Percentiles rank a stretch among this genome's conserved stretches.
Conservation (phyloP, 345 rosid genomes). For the Draba incana region DNA sequence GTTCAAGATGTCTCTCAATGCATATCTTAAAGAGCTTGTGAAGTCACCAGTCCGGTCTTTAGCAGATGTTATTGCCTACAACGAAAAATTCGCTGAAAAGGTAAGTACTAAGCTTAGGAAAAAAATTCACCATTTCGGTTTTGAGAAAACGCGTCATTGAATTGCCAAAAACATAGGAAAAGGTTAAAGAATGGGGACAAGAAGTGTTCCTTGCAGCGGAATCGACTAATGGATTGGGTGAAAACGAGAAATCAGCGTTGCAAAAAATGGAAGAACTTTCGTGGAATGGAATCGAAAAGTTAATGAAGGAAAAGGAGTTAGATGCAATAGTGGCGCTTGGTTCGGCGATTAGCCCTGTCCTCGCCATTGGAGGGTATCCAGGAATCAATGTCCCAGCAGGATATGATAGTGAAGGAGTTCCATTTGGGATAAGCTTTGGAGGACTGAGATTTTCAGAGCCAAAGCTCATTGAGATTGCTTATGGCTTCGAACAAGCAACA, state of each 20-base stretch:
- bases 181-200: slow-evolving; percentile 55
- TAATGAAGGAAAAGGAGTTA: slow-evolving; percentile 51
- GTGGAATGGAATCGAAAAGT: slow-evolving; percentile 55
- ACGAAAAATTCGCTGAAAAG: slow-evolving; percentile 47
- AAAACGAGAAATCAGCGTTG: slow-evolving; percentile 41
- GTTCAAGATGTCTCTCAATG: slow-evolving; percentile 58
- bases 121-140: background rate
- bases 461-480: slow-evolving; percentile 70
- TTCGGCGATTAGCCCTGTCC: slow-evolving; percentile 27
- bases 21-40: slow-evolving; percentile 50
- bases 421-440: slow-evolving; percentile 67
- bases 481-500: slow-evolving; percentile 73
- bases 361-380: slow-evolving; percentile 73
- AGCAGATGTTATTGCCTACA: slow-evolving; percentile 60
- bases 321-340: slow-evolving; percentile 59
- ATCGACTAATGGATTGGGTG: slow-evolving; percentile 47
- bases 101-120: slow-evolving; percentile 31
- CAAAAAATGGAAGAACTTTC: slow-evolving; percentile 39
- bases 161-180: slow-evolving; percentile 49
- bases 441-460: slow-evolving; percentile 69
- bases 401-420: slow-evolving; percentile 52
- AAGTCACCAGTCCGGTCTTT: slow-evolving; percentile 61
- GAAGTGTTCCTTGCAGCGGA: slow-evolving; percentile 48
- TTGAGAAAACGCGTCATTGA: background rate
- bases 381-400: slow-evolving; percentile 74